Evolutionary conservation across 495 filamentous ascomycete genomes (phyloP).

Genomic region (Hypoxylon intermedium): DNA sequence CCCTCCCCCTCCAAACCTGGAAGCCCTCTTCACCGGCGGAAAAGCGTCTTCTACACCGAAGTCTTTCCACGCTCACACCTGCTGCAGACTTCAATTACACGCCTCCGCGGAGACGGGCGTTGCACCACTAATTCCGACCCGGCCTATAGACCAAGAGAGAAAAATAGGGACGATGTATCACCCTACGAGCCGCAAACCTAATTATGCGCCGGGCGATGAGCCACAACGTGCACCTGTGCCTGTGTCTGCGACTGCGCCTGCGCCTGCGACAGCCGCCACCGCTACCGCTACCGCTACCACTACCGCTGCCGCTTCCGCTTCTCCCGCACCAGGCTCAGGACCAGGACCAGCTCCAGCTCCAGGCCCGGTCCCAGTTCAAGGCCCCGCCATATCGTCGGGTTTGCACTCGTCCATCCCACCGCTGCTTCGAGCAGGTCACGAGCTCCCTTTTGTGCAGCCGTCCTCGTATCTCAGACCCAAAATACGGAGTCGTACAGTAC

Average conservation of each 20-base stretch:
- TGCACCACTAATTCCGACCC: constrained; percentile 31
- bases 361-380: too few relatives aligned
- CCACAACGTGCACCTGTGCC: too few relatives aligned
- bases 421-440: constrained; percentile 51
- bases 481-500: constrained; percentile 55
- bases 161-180: constrained; percentile 27
- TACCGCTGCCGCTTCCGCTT: too few relatives aligned
- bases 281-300: constrained; percentile 5
- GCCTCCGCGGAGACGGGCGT: constrained; percentile 28
- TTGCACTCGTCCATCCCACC: constrained; percentile 33
- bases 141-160: not conserved
- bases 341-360: too few relatives aligned
- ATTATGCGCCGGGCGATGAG: constrained; percentile 32
- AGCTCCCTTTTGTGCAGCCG: constrained; percentile 74
- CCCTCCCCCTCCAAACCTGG: constrained; percentile 20
- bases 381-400: constrained; percentile 35
- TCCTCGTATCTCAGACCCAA: constrained; percentile 83
- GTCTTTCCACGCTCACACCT: constrained; percentile 30
- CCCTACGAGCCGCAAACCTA: constrained; percentile 33
- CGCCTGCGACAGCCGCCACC: constrained; percentile 33
- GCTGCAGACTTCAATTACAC: constrained; percentile 25
- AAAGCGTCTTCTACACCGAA: constrained; percentile 20
- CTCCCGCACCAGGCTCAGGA: too few relatives aligned
- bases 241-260: too few relatives aligned
- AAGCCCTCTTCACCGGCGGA: not conserved